phyloP scores from a whole-genome alignment of 2,329 filamentous ascomycete species.

The Coniochaeta pulveracea region DNA sequence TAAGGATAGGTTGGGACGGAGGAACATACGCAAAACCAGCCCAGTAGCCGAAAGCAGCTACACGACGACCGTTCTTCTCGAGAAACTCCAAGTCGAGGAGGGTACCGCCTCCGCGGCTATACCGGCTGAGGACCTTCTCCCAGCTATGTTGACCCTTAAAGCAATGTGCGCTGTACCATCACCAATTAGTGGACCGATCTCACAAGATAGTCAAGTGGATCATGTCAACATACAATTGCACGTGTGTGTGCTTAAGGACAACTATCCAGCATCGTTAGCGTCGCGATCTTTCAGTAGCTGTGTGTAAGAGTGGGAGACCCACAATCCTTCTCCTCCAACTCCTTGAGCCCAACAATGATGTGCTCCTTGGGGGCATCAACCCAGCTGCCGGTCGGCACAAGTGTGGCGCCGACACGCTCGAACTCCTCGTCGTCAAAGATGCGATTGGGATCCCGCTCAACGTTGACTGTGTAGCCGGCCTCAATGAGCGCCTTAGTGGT shows the following conservation, averaged over 20 bases:
- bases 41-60: constrained; percentile 60
- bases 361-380: constrained; percentile 53
- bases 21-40: constrained; percentile 53
- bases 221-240: constrained; percentile 48
- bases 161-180: constrained; percentile 40
- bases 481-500: constrained; percentile 38
- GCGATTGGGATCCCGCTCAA: constrained; percentile 56
- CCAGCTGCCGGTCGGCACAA: constrained; percentile 60
- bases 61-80: constrained; percentile 56
- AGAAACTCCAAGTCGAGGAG: constrained; percentile 86
- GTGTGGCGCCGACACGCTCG: constrained; percentile 47
- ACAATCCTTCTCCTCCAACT: constrained; percentile 61
- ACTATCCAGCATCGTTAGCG: constrained; percentile 19
- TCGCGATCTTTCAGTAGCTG: background rate
- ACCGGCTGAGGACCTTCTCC: constrained; percentile 68
- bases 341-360: constrained; percentile 68
- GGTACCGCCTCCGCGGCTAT: constrained; percentile 60
- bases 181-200: background rate
- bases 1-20: background rate
- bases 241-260: constrained; percentile 61
- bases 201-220: background rate
- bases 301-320: constrained; percentile 15
- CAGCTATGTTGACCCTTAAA: constrained; percentile 68
- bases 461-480: constrained; percentile 56
- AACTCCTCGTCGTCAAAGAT: constrained; percentile 56